Conservation (phyloP, 225 moss, liverwort and hornwort species). For the Bryum argenteum region DNA sequence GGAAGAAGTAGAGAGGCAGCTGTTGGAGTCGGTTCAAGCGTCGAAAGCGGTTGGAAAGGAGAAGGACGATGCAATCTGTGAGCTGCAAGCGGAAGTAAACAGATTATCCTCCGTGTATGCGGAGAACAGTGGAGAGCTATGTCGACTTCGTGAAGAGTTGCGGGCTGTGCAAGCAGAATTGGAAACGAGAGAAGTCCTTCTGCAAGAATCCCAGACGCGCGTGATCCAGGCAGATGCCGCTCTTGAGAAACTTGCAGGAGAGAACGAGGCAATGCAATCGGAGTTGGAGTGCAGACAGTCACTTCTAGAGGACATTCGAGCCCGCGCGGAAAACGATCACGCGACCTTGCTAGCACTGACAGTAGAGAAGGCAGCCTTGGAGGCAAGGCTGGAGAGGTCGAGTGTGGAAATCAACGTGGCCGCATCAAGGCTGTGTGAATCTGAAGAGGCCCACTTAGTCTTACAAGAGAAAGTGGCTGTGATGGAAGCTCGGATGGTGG, state of each 20-base stretch:
- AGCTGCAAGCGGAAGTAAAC: conserved; percentile 38
- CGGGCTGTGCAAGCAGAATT: conserved; percentile 21
- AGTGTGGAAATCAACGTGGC: conserved; percentile 38
- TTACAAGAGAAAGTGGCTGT: conserved; percentile 37
- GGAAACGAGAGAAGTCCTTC: conserved; percentile 16
- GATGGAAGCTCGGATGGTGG: conserved; percentile 42
- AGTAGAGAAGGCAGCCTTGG: conserved; percentile 37
- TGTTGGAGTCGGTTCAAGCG: conserved; percentile 31
- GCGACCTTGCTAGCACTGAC: conserved; percentile 31
- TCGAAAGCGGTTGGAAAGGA: conserved; percentile 29
- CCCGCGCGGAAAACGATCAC: conserved; percentile 16
- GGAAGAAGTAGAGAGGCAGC: conserved; percentile 38
- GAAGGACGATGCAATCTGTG: conserved; percentile 41
- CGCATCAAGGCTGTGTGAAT: conserved; percentile 37
- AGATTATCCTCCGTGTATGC: conserved; percentile 31
- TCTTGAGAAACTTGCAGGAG: conserved; percentile 29
- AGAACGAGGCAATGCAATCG: conserved; percentile 11
- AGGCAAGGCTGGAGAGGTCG: conserved; percentile 36
- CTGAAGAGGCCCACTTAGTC: conserved; percentile 35
- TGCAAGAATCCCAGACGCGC: conserved; percentile 33
- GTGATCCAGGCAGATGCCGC: conserved; percentile 25
- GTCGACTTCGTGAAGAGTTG: conserved; percentile 36
- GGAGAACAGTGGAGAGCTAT: conserved; percentile 35
- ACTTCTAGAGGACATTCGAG: conserved; percentile 28
- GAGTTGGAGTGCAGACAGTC: conserved; percentile 29